Evolutionary conservation across 2,329 filamentous ascomycete genomes (phyloP), one percentile per base, ranked within the genome.

Genomic region (Fusarium keratoplasticum): DNA sequence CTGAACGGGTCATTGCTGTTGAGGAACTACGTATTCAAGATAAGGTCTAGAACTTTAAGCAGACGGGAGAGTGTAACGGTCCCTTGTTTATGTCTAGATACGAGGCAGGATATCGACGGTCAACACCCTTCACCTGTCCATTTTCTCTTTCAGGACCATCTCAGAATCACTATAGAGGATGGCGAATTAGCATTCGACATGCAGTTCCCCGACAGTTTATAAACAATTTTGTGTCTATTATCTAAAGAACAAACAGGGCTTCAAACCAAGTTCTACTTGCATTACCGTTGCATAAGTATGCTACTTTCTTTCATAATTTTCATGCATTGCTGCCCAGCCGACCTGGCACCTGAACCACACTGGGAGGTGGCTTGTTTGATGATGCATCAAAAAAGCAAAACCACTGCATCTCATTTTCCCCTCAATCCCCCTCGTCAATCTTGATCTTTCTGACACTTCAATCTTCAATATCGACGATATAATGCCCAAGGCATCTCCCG

Each of bases 401-500:
- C 18, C 47, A n/a, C n/a, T 8, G 11, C 11, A n/a, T 33, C 50
- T 7, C 4, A 33, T 54, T 33, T 33, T 27, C 52, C 52, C 52
- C 52, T 55, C 52, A 33, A 9, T 20, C 6, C 13, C 16, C n/a
- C n/a, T 18, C 14, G n/a, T 55, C 29, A 31, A 35, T 55, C 52
- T 35, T 25, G 47, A 29, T 18, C 52, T 55, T 16, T 16, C 27
- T 2, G 3, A 2, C 27, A 9, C 52, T 22, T 4, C 20, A 25
- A 25, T 55, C 29, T 1, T 35, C 50, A 20, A 29, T 55, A 22
- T 7, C 27, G 3, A 7, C 27, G 3, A 4, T n/a, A 57, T n/a
- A 11, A 73, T 73, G 60, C 44, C 68, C 13, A 70, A 64, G n/a
- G n/a, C 40, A 55, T 18, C 62, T 74, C 0, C 60, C 0, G 11